These are phyloP conservation scores for Trapa incisa DNA, from an alignment of 345 rosid species.

Conservation along the genomic window DNA sequence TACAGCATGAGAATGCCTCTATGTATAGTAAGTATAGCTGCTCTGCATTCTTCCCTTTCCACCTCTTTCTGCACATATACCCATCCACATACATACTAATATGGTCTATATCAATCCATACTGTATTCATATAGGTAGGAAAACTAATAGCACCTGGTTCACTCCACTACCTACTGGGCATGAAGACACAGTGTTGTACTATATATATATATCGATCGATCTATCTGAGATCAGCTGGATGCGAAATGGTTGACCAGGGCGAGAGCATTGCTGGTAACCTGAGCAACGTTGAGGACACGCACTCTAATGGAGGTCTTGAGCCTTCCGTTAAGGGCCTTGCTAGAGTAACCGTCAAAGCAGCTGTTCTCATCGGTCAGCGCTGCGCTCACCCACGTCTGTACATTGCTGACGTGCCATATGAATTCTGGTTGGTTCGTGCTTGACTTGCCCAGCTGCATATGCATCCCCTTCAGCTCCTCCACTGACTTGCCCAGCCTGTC, in stretches of 20 bases:
- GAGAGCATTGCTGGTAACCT: constrained; percentile 12
- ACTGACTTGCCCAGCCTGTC: constrained; percentile 55
- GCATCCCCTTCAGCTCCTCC: constrained; percentile 39
- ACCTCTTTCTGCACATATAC: too few relatives aligned
- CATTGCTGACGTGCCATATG: constrained; percentile 62
- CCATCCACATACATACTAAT: too few relatives aligned
- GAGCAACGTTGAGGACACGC: constrained; percentile 39
- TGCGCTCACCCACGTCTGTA: constrained; percentile 90
- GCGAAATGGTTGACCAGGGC: constrained; percentile 13
- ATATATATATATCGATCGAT: too few relatives aligned
- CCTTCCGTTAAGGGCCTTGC: constrained; percentile 49
- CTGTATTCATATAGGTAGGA: too few relatives aligned
- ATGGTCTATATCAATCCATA: too few relatives aligned
- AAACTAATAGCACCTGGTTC: too few relatives aligned
- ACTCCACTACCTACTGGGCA: too few relatives aligned
- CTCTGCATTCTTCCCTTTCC: too few relatives aligned
- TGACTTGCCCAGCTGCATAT: constrained; percentile 10
- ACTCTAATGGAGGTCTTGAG: constrained; percentile 45
- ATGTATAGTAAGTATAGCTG: too few relatives aligned
- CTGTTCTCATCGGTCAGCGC: constrained; percentile 79
- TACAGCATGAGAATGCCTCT: too few relatives aligned
- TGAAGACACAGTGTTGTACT: too few relatives aligned
- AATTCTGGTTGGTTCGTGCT: constrained; percentile 29
- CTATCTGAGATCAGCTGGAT: background rate
- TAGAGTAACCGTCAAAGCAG: constrained; percentile 71